Conservation (phyloP, 1,284 basidiomycete species). For the Takashimella tepidaria region DNA sequence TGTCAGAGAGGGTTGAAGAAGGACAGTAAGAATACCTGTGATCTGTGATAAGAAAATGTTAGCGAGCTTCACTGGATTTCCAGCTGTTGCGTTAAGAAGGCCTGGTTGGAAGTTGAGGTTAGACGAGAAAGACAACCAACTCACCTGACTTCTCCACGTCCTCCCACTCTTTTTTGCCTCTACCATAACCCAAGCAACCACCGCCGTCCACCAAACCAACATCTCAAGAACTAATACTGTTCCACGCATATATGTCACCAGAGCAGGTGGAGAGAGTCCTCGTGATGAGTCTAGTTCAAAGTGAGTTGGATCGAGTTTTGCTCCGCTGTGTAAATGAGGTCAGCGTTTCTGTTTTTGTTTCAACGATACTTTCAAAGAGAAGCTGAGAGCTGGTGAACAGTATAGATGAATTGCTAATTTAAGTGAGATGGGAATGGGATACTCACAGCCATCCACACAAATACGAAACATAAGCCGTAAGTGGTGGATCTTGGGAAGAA, state of each 20-base stretch:
- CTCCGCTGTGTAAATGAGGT: no score
- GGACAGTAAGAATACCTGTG: constrained; percentile 62
- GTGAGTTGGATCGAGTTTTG: constrained; percentile 4
- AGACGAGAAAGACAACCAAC: constrained; percentile 8
- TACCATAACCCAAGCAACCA: constrained; percentile 48
- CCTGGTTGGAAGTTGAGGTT: no score
- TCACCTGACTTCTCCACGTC: constrained; percentile 60
- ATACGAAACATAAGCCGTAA: constrained; percentile 11
- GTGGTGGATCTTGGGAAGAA: constrained; percentile 8
- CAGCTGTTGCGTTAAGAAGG: no score
- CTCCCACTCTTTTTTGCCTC: constrained; percentile 15
- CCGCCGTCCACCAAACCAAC: constrained; percentile 68
- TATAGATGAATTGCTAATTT: no score
- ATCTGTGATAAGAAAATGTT: constrained; percentile 51
- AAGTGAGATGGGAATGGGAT: no score
- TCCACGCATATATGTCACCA: constrained; percentile 72
- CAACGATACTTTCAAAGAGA: no score
- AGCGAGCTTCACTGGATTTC: no score
- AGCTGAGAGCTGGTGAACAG: no score
- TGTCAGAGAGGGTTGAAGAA: constrained; percentile 72
- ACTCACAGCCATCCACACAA: constrained; percentile 6
- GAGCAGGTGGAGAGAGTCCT: constrained; percentile 64
- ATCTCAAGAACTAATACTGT: constrained; percentile 68
- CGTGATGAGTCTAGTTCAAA: constrained; percentile 68
- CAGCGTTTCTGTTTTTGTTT: no score